These are phyloP conservation scores for Calonectria montana DNA, from an alignment of 2,329 filamentous ascomycete genomes.

Conservation along the genomic window DNA sequence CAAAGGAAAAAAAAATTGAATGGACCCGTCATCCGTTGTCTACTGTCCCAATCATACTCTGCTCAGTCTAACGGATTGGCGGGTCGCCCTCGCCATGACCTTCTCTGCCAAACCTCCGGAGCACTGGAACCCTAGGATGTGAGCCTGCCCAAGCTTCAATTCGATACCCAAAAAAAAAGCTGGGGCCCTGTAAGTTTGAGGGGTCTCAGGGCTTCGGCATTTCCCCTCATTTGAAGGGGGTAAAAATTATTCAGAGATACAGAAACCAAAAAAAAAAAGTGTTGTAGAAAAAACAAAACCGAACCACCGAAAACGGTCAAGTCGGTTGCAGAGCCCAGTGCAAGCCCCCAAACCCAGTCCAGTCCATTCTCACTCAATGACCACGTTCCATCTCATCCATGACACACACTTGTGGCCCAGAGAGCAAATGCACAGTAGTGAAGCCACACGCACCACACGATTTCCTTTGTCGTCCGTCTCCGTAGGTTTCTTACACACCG, in stretches of 20 bases:
- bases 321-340: slow-evolving; percentile 8
- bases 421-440: background rate
- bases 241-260: slow-evolving; percentile 7
- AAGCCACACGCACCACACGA: background rate
- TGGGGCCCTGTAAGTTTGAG: background rate
- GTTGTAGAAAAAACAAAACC: slow-evolving; percentile 7
- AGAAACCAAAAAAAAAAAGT: background rate
- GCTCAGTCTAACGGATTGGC: slow-evolving; percentile 28
- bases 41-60: slow-evolving; percentile 6
- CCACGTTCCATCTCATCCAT: slow-evolving; percentile 15
- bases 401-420: background rate
- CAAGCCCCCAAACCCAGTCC: slow-evolving; percentile 8
- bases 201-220: slow-evolving; percentile 6
- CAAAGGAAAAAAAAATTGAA: slow-evolving; percentile 11
- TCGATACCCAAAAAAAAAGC: slow-evolving; percentile 16
- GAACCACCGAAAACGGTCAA: slow-evolving; percentile 12
- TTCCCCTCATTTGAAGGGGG: slow-evolving; percentile 5
- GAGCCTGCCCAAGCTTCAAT: slow-evolving; percentile 33
- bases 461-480: background rate
- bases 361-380: slow-evolving; percentile 2
- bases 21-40: slow-evolving; percentile 20
- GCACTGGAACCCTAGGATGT: background rate
- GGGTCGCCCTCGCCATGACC: background rate
- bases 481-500: slow-evolving; percentile 18
- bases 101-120: slow-evolving; percentile 15